Conservation (phyloP, 768 basidiomycete species). For the Amanita pallidorosea region DNA sequence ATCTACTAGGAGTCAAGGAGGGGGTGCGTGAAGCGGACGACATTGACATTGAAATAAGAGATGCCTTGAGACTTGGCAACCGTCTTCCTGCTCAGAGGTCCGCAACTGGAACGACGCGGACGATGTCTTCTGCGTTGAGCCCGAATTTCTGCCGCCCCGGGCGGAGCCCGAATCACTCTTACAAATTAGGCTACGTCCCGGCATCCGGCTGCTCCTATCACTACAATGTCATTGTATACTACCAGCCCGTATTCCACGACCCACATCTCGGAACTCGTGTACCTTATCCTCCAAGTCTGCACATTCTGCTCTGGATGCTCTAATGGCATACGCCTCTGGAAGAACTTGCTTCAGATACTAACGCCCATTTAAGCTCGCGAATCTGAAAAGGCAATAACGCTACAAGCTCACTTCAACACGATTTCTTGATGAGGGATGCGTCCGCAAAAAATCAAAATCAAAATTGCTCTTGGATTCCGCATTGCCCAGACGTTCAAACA, state of each 20-base stretch:
- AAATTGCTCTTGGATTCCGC: constrained; percentile 31
- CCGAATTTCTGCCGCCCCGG: neutral
- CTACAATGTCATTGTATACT: neutral
- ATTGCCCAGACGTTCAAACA: constrained; percentile 59
- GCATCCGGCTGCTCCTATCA: neutral
- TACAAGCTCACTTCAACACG: constrained; percentile 52
- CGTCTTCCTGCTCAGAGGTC: neutral
- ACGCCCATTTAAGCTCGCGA: neutral
- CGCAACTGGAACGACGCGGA: neutral
- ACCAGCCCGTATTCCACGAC: neutral
- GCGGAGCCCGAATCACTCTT: neutral
- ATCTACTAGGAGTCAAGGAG: constrained; percentile 5
- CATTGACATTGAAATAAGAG: neutral
- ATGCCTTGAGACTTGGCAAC: neutral
- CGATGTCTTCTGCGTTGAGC: constrained; percentile 1
- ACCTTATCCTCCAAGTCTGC: constrained; percentile 26
- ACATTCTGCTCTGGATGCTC: constrained; percentile 48
- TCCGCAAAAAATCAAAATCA: constrained; percentile 54
- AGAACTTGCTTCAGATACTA: constrained; percentile 44
- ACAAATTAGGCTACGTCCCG: neutral
- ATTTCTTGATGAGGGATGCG: constrained; percentile 69
- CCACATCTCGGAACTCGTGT: constrained; percentile 19
- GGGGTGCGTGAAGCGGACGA: constrained; percentile 1
- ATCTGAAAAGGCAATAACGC: neutral
- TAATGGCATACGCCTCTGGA: constrained; percentile 45